Conservation (phyloP, 441 rosid species). For the Metrosideros polymorpha region DNA sequence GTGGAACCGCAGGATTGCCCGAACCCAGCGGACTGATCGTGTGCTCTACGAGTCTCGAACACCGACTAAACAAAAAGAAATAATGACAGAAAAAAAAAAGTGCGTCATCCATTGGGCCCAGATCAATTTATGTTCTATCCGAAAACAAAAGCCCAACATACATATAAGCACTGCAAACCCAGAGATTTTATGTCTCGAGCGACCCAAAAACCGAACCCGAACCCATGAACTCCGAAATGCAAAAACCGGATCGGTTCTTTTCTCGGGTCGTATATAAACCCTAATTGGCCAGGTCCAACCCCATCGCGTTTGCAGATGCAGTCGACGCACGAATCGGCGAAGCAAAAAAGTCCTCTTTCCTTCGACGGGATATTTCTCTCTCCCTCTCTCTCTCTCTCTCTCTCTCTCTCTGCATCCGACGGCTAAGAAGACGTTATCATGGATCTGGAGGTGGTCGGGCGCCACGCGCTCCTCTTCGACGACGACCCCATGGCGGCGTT, state of each 20-base stretch:
- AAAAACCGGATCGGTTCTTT: neutral
- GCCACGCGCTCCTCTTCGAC: conserved; percentile 85
- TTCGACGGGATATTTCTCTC: neutral
- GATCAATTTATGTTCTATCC: neutral
- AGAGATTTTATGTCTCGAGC: neutral
- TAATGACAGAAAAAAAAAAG: neutral
- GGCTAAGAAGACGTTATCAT: conserved; percentile 14
- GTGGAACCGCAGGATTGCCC: neutral
- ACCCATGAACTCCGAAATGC: neutral
- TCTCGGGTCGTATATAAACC: neutral
- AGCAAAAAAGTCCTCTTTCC: neutral
- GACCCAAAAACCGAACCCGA: neutral
- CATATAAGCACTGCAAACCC: neutral
- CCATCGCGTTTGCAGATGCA: neutral
- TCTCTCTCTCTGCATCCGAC: neutral
- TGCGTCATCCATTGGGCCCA: neutral
- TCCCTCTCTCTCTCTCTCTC: neutral
- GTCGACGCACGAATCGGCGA: neutral
- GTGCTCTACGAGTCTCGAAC: neutral
- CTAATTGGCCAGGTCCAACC: neutral
- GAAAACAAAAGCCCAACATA: neutral
- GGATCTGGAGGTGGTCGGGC: conserved; percentile 84
- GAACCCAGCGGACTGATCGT: neutral
- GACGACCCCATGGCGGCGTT: conserved; percentile 73
- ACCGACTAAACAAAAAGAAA: neutral